Conservation (phyloP, 352 stramenopile species). For the Pythium folliculosum region DNA sequence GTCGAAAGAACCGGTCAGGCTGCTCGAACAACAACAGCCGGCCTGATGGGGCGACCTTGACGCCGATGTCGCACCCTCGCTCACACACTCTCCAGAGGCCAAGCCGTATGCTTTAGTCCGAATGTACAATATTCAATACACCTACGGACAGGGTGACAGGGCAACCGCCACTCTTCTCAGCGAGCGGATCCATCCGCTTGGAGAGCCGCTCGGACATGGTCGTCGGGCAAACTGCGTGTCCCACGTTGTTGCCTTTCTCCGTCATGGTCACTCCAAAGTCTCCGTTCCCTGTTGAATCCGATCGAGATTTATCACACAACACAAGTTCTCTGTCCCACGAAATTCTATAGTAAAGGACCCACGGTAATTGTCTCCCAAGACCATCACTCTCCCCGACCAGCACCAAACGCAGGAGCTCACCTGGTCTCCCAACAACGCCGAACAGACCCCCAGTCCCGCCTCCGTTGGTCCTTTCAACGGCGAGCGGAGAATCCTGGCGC, state of each 20-base stretch:
- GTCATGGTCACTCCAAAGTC: neutral
- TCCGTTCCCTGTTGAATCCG: neutral
- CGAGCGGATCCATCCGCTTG: neutral
- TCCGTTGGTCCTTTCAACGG: conserved; percentile 8
- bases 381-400: neutral
- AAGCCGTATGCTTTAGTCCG: too few species aligned
- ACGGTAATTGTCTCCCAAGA: neutral
- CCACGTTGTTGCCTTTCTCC: too few species aligned
- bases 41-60: too few species aligned
- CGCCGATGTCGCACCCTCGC: too few species aligned
- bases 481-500: conserved; percentile 4
- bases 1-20: too few species aligned
- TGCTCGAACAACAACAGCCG: too few species aligned
- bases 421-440: neutral
- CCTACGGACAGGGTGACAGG: too few species aligned
- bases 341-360: neutral
- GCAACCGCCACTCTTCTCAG: too few species aligned
- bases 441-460: neutral
- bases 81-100: too few species aligned
- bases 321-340: neutral
- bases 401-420: neutral
- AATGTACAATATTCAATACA: too few species aligned
- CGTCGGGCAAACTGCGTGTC: too few species aligned
- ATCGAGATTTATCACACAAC: neutral
- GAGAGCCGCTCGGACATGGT: neutral